Evolutionary conservation across 441 rosid genomes (phyloP).

Genomic region (Erodium chrysanthum): DNA sequence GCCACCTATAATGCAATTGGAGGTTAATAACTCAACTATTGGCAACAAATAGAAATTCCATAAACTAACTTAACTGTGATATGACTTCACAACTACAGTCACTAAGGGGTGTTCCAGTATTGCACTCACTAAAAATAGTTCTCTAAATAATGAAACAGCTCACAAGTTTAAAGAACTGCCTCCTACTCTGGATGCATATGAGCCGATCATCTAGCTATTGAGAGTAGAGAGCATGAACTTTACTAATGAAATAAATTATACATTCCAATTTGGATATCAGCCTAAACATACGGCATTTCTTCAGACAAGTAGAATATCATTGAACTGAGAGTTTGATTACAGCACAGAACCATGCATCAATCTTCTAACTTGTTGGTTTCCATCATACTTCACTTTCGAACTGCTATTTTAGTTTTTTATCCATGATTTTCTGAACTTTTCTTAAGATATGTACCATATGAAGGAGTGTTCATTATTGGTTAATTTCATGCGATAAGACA

Average conservation of each 20-base stretch:
- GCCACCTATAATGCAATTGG: constrained; percentile 23
- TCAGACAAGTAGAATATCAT: not conserved
- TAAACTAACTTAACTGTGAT: not conserved
- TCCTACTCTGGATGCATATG: not conserved
- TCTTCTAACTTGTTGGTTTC: no score
- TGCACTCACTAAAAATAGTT: no score
- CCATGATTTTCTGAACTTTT: not conserved
- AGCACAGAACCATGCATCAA: not conserved
- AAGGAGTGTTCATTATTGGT: not conserved
- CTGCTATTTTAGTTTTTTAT: no score
- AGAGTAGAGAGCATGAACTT: not conserved
- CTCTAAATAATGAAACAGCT: not conserved
- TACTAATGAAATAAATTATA: not conserved
- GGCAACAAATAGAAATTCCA: not conserved
- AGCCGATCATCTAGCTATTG: not conserved
- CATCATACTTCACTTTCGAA: no score
- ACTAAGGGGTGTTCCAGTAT: not conserved
- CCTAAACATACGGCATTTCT: not conserved
- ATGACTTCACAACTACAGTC: not conserved
- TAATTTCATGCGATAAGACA: not conserved
- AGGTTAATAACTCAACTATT: not conserved
- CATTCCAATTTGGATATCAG: not conserved
- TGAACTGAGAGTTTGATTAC: not conserved
- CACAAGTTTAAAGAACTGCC: not conserved
- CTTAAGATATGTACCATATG: not conserved